Conservation (phyloP, 495 filamentous ascomycete genomes). For the Penicilliopsis zonata region DNA sequence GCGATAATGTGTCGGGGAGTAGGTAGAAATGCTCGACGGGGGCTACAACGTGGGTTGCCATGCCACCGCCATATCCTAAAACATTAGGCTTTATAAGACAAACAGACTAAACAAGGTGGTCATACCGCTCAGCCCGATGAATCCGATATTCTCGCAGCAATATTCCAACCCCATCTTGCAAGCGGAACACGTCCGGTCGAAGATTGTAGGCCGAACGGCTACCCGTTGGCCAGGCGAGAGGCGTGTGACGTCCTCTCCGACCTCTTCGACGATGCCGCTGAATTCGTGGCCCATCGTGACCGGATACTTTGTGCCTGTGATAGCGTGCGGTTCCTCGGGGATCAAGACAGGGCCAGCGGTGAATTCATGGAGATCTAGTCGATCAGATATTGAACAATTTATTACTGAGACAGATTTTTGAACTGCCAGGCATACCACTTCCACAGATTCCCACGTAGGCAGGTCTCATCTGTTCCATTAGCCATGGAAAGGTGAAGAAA, state of each 20-base stretch:
- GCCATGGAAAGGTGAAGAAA: neutral
- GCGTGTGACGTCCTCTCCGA: conserved; percentile 38
- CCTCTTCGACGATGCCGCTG: conserved; percentile 42
- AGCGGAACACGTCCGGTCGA: conserved; percentile 40
- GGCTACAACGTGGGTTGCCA: conserved; percentile 15
- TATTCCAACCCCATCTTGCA: conserved; percentile 41
- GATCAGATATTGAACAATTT: conserved; percentile 3
- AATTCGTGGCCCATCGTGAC: conserved; percentile 51
- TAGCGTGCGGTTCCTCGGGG: conserved; percentile 37
- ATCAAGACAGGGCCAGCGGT: conserved; percentile 38
- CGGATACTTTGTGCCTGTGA: conserved; percentile 42
- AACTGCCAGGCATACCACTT: conserved; percentile 23
- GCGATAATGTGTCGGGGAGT: conserved; percentile 7
- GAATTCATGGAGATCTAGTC: conserved; percentile 43
- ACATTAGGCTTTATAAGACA: neutral
- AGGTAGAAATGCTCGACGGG: conserved; percentile 18
- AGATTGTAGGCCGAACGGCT: conserved; percentile 48
- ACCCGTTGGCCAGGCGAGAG: conserved; percentile 41
- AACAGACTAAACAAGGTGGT: neutral
- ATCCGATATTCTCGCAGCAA: conserved; percentile 48
- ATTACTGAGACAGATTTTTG: conserved; percentile 1
- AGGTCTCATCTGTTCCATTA: conserved; percentile 28
- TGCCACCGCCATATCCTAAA: conserved; percentile 16
- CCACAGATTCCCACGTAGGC: conserved; percentile 48
- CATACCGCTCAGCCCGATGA: conserved; percentile 44